A percentile compares a stretch with the other conserved stretches of the same genome.
Conservation (phyloP, 208 protist species). For the Leishmania tarentolae region DNA sequence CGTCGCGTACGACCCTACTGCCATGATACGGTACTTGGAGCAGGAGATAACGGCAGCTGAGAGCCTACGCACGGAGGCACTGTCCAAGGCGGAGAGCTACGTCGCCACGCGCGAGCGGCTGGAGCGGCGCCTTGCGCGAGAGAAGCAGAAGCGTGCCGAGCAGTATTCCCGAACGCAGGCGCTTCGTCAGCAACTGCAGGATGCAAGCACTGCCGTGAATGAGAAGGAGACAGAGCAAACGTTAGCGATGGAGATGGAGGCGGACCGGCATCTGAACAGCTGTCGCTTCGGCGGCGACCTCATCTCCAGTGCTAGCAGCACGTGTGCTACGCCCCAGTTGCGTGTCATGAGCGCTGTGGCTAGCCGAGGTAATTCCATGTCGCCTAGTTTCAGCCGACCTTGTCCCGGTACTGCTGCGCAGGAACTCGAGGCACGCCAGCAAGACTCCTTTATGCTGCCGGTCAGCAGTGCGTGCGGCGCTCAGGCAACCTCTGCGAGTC, state of each 20-base stretch:
- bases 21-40: slow-evolving; percentile 67
- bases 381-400: slow-evolving; percentile 1
- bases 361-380: slow-evolving; percentile 25
- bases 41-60: slow-evolving; percentile 67
- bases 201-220: slow-evolving; percentile 38
- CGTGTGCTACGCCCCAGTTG: slow-evolving; percentile 31
- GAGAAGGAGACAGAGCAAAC: slow-evolving; percentile 24
- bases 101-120: slow-evolving; percentile 45
- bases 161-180: slow-evolving; percentile 35
- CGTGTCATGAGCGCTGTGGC: slow-evolving; percentile 8
- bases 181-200: slow-evolving; percentile 49
- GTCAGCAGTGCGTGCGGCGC: slow-evolving; percentile 16
- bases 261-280: slow-evolving; percentile 29
- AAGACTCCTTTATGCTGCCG: slow-evolving; percentile 18
- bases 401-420: background rate
- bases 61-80: slow-evolving; percentile 54
- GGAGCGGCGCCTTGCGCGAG: slow-evolving; percentile 49
- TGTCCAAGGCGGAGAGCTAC: slow-evolving; percentile 54
- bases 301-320: slow-evolving; percentile 31
- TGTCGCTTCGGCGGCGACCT: slow-evolving; percentile 20
- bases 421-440: background rate
- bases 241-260: slow-evolving; percentile 30
- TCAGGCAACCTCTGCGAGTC: background rate
- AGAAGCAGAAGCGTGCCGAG: slow-evolving; percentile 29
- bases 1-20: slow-evolving; percentile 48